Evolutionary conservation across 2,329 filamentous ascomycete genomes (phyloP), one percentile per base, ranked within the genome.

Genomic region (Colletotrichum godetiae): DNA sequence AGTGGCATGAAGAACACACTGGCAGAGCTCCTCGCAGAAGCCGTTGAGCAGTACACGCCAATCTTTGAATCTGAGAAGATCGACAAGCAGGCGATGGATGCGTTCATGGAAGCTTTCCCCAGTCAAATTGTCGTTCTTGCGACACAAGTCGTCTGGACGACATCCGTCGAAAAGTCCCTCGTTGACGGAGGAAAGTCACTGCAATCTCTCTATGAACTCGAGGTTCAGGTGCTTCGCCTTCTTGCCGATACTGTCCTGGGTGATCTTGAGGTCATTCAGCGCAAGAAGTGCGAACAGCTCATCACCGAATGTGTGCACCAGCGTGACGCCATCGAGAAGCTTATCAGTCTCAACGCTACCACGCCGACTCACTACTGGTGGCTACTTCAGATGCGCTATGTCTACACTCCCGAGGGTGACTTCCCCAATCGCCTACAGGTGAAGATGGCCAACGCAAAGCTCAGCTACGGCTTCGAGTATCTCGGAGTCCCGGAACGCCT

Each of bases 251-350:
- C 95, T 3, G 97, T 99, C 13, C 88, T 99, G 19, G 94, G 94
- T 52, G 95, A 99, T 79, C 89, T 99, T 27, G 93, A 95, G 76
- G 87, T 94, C 7, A 93, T 98, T 62, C 91, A 94, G 80, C 91
- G 97, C 75, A 98, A 98, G 88, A 98, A 98, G 86, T 99, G 96
- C 83, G 97, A 99, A 82, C 96, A 98, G 83, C 90, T 99, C 76
- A 99, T 99, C 80, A 99, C 97, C 0, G 97, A 99, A 82, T 98
- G 97, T 80, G 97, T 99, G 15, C 97, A 99, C 81, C 97, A 99
- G 83, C 93, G 97, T 74, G 97, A 99, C 82, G 91, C 93, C 22
- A 97, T 98, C 76, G 93, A 96, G 79, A 97, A 94, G 82, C 90
- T 99, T 31, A 89, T 95, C 60, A 89, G 92, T 58, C 87, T 90